Base-by-base conservation (phyloP, 495 filamentous ascomycete genomes). In the Tuber borchii region DNA sequence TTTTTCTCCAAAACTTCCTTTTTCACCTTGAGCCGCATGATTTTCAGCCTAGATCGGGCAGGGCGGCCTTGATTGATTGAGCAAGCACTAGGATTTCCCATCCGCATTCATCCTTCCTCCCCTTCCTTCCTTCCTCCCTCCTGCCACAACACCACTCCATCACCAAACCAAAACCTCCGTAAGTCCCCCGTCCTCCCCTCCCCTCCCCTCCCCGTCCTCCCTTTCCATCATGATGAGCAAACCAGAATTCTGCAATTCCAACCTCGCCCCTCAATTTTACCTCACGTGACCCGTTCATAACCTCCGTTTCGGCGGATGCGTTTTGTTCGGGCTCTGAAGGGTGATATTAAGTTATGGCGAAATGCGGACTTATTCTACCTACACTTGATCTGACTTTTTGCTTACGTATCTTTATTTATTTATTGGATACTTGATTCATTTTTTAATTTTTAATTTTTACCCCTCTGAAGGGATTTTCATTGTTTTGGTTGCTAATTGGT, bases 241-340 rank as follows among this genome's bases (percentile, higher is more conserved):
- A 65, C 56, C 31, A 65, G 56, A 65, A 14, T 65, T 65, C 56
- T 65, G 56, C 56, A 65, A 65, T 65, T 31, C 56, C 56, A 65
- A 65, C 56, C 56, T 65, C 56, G 56, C 56, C 56, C 56, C n/a
- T 65, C 12, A 65, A 65, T 65, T 65, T 65, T 2, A n/a, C n/a
- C 26, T 2, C 56, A 65, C 26, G 56, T 17, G n/a, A 65, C 12
- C 56, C 56, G 26, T 31, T 65, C 56, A 31, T 65, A 65, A 65
- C 56, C 56, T 65, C 56, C n/a, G 56, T 65, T 65, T 31, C 56
- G 56, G 56, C 56, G 56, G 56, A 65, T 31, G 56, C 26, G 56
- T 65, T 65, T 26, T 8, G 56, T 16, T 65, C 56, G 56, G 56
- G 56, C 26, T 31, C n/a, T 26, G 20, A n/a, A 22, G 12, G 56